These are phyloP conservation scores for Vitis amurensis DNA, from an alignment of 164 flowering plant genomes.

Conservation along the genomic window DNA sequence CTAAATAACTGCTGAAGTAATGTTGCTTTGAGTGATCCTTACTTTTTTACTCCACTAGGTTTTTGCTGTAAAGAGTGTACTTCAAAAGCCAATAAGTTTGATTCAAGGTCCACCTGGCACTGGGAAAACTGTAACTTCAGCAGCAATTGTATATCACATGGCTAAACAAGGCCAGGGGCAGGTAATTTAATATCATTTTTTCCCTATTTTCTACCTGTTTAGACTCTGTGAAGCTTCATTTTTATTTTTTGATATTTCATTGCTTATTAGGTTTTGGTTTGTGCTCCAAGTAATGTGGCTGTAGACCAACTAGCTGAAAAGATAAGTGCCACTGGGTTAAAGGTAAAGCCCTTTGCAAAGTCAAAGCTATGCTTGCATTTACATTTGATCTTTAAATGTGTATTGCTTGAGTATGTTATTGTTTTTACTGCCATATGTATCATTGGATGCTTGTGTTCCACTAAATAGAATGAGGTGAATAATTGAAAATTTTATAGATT, in stretches of 20 bases:
- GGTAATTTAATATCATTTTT: slow-evolving; percentile 33
- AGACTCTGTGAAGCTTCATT: neutral
- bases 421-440: no score
- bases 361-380: neutral
- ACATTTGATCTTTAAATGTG: neutral
- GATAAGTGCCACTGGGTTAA: slow-evolving; percentile 98
- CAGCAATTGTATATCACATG: slow-evolving; percentile 99
- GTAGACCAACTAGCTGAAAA: slow-evolving; percentile 99
- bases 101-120: slow-evolving; percentile 99
- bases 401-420: neutral
- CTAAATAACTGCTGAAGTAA: neutral
- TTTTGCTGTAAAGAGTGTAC: slow-evolving; percentile 99
- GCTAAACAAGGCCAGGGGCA: slow-evolving; percentile 99
- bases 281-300: slow-evolving; percentile 99
- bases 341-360: slow-evolving; percentile 47
- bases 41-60: slow-evolving; percentile 45
- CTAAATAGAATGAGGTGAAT: no score
- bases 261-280: slow-evolving; percentile 78
- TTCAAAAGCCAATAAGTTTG: slow-evolving; percentile 94
- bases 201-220: neutral
- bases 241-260: neutral
- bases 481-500: no score
- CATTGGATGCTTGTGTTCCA: no score
- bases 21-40: neutral
- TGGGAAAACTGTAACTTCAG: slow-evolving; percentile 99